Evolutionary conservation across 805 yeast genomes (phyloP), one percentile per base, ranked within the genome.

Genomic region (Lipomyces sp.): DNA sequence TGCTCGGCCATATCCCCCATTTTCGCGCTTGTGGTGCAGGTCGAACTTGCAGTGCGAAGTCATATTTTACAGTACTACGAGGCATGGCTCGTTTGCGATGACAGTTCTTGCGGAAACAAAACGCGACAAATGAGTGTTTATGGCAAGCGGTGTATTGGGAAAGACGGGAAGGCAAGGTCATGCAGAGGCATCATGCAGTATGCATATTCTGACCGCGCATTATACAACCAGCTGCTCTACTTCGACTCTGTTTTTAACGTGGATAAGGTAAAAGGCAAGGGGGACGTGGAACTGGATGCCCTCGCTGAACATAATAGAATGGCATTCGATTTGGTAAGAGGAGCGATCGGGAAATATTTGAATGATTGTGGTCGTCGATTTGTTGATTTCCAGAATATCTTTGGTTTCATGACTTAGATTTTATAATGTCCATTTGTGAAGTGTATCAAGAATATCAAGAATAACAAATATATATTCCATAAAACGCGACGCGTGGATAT

Each of bases 111-210:
- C 70, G 86, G 85, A 1, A 73, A 79, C 46, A 74, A 75, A 14
- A 90, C 97, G 0, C 76, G 96, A 55, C 95, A 90, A 64, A 77
- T 93, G 22, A 81, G 90, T 19, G 96, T 90, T 3, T 88, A 86
- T 63, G 98, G 98, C 46, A 80, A 83, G 60, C 77, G 91, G 59
- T 89, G 98, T 67, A 74, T 88, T 52, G 84, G 86, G 37, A 67
- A 67, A 51, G 76, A 75, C 62, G 86, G 86, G 2, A 75, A 71
- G 37, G 80, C 82, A 1, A 76, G 72, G 57, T 81, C 80, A 19
- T 82, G 86, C 63, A 84, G 86, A 61, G 97, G 98, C 34, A 79
- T 84, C 10, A 84, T 89, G 88, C 73, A 79, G 52, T 85, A 81
- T 67, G 76, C 75, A 51, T 93, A 86, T 65, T 74, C 81, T 23